phyloP scores from a whole-genome alignment of 768 basidiomycete genomes.

The Clitopilus passeckerianus region DNA sequence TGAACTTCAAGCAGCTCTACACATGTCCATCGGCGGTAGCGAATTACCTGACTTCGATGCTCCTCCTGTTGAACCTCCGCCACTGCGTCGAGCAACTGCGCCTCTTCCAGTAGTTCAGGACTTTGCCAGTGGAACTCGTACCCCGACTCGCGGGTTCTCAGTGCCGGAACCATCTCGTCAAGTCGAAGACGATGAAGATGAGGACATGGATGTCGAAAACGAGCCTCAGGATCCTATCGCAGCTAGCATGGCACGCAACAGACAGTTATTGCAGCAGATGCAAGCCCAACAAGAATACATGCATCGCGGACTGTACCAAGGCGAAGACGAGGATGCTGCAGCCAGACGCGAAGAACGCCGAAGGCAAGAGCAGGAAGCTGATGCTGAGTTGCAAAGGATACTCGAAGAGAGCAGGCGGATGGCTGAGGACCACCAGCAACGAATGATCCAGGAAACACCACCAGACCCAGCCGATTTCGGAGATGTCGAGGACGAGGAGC shows the following conservation, averaged over 20 bases:
- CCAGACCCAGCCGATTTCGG: not conserved
- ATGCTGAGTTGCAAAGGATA: conserved; percentile 53
- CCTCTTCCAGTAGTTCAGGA: conserved; percentile 12
- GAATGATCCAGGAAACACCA: not conserved
- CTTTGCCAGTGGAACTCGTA: conserved; percentile 8
- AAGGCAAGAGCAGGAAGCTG: conserved; percentile 44
- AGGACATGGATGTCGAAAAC: conserved; percentile 4
- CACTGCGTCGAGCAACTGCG: conserved; percentile 20
- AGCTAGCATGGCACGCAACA: conserved; percentile 64
- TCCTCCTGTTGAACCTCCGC: conserved; percentile 17
- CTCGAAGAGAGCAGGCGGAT: conserved; percentile 57
- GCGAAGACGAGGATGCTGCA: conserved; percentile 21
- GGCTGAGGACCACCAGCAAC: conserved; percentile 21
- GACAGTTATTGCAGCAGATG: conserved; percentile 58
- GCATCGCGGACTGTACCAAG: conserved; percentile 47
- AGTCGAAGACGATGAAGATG: not conserved
- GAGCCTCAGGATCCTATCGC: conserved; percentile 49
- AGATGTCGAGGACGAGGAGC: conserved; percentile 83
- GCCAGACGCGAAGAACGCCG: conserved; percentile 25
- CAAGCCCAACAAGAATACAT: conserved; percentile 63
- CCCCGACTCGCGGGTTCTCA: conserved; percentile 8
- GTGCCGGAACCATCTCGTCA: conserved; percentile 1
- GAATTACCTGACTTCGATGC: conserved; percentile 7
- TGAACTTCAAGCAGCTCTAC: conserved; percentile 82
- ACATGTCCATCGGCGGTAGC: conserved; percentile 60